These are phyloP conservation scores for Rehmannia glutinosa DNA, from an alignment of 257 asterid species.

Conservation along the genomic window DNA sequence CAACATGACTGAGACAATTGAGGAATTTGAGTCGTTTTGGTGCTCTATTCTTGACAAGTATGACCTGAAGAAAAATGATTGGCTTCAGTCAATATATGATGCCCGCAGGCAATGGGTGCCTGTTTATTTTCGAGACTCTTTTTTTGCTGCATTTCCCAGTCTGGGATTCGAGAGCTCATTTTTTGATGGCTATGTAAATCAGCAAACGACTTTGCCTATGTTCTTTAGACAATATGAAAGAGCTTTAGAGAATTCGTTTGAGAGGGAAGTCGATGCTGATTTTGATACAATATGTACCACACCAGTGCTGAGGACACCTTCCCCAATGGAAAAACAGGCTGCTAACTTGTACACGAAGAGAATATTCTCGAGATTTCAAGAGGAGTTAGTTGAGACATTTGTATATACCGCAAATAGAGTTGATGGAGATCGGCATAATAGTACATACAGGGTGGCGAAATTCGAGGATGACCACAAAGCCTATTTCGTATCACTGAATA, in stretches of 20 bases:
- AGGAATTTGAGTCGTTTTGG: conserved; percentile 87
- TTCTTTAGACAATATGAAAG: conserved; percentile 92
- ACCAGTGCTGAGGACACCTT: conserved; percentile 79
- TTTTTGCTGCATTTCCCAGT: conserved; percentile 58
- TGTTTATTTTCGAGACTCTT: conserved; percentile 74
- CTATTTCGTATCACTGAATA: conserved; percentile 57
- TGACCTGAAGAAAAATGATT: conserved; percentile 65
- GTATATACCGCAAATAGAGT: conserved; percentile 86
- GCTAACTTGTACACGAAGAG: conserved; percentile 68
- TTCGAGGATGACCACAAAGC: conserved; percentile 76
- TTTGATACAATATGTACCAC: conserved; percentile 65
- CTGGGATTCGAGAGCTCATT: conserved; percentile 60
- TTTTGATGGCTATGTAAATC: conserved; percentile 82
- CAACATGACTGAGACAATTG: conserved; percentile 69
- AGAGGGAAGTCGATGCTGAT: conserved; percentile 83
- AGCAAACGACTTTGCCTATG: conserved; percentile 79
- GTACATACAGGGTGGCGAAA: conserved; percentile 87
- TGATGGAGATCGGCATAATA: conserved; percentile 56
- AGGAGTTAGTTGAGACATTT: conserved; percentile 91
- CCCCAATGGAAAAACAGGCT: conserved; percentile 97
- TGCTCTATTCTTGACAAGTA: conserved; percentile 61
- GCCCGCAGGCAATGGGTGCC: conserved; percentile 88
- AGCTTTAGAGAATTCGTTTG: conserved; percentile 73
- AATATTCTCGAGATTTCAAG: conserved; percentile 77
- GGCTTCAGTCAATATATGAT: conserved; percentile 79